A percentile compares a stretch with the other conserved stretches of the same genome.
phyloP scores from a whole-genome alignment of 148 eudicot species.

The Gaultheria prostrata region DNA sequence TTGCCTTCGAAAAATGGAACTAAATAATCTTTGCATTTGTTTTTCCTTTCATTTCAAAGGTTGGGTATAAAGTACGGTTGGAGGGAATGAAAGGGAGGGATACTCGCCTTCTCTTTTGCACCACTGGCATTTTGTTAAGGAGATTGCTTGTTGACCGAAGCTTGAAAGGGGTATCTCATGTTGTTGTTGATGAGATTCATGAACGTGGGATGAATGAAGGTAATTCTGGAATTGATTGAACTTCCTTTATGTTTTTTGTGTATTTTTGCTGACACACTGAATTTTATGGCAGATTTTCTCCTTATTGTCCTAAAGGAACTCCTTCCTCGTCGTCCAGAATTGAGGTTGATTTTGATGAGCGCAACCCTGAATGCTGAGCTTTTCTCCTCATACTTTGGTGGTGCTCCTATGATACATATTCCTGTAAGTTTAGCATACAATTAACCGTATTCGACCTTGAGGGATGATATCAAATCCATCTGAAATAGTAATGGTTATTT shows the following conservation, averaged over 20 bases:
- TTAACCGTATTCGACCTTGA: background rate
- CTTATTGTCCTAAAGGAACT: slow-evolving; percentile 96
- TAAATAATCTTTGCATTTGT: background rate
- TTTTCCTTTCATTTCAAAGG: slow-evolving; percentile 33
- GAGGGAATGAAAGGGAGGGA: slow-evolving; percentile 98
- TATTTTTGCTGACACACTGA: slow-evolving; percentile 20
- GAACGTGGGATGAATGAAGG: slow-evolving; percentile 99
- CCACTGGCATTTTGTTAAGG: slow-evolving; percentile 87
- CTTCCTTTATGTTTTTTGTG: background rate
- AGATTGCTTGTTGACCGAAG: slow-evolving; percentile 84
- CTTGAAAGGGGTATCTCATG: slow-evolving; percentile 84
- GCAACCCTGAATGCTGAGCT: slow-evolving; percentile 95
- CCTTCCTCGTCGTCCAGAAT: slow-evolving; percentile 87
- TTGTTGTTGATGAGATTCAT: slow-evolving; percentile 94
- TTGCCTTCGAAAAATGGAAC: background rate
- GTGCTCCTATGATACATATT: slow-evolving; percentile 94
- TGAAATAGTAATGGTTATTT: background rate
- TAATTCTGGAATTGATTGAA: slow-evolving; percentile 23
- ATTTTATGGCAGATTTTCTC: slow-evolving; percentile 78
- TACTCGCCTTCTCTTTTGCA: slow-evolving; percentile 94
- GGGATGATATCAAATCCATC: background rate
- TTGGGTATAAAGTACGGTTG: slow-evolving; percentile 94
- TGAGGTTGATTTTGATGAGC: slow-evolving; percentile 91
- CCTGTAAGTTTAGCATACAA: slow-evolving; percentile 65
- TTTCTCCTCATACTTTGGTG: slow-evolving; percentile 89